Conservation (phyloP, 73 alveolate genomes). For the Paramecium sonneborni region DNA sequence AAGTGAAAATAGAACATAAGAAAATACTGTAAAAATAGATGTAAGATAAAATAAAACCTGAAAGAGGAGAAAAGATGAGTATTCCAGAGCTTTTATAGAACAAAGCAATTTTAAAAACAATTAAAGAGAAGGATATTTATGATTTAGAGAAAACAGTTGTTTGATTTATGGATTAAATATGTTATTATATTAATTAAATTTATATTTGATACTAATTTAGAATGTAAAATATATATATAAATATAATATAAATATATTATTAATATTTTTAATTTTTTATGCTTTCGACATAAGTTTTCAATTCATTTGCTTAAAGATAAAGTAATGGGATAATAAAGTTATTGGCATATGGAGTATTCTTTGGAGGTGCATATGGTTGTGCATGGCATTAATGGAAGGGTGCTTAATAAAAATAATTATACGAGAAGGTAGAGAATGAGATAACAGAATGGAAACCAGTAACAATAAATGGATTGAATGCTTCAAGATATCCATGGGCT, state of each 20-base stretch:
- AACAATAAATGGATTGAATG: conserved; percentile 44
- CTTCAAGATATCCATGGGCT: conserved; percentile 64
- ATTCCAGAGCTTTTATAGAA: conserved; percentile 12
- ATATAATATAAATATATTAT: not conserved
- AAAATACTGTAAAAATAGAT: not conserved
- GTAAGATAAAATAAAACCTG: not conserved
- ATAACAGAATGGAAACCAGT: conserved; percentile 57
- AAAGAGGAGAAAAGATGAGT: conserved; percentile 40
- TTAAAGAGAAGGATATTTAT: conserved; percentile 8
- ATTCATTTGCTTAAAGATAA: conserved; percentile 20
- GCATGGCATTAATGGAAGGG: conserved; percentile 22
- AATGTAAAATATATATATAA: no score
- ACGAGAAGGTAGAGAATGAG: conserved; percentile 30
- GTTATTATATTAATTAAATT: not conserved
- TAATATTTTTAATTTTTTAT: not conserved
- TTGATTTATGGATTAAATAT: not conserved
- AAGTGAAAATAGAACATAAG: not conserved
- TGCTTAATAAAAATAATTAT: not conserved
- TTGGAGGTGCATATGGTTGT: conserved; percentile 45
- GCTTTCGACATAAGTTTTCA: conserved; percentile 39
- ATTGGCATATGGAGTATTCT: conserved; percentile 21
- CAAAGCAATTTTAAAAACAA: conserved; percentile 9
- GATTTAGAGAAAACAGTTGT: conserved; percentile 40
- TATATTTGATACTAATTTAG: not conserved
- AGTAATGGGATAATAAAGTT: not conserved